These are phyloP conservation scores for Ettlia oleoabundans DNA, from an alignment of 139 green algal species.

Conservation along the genomic window DNA sequence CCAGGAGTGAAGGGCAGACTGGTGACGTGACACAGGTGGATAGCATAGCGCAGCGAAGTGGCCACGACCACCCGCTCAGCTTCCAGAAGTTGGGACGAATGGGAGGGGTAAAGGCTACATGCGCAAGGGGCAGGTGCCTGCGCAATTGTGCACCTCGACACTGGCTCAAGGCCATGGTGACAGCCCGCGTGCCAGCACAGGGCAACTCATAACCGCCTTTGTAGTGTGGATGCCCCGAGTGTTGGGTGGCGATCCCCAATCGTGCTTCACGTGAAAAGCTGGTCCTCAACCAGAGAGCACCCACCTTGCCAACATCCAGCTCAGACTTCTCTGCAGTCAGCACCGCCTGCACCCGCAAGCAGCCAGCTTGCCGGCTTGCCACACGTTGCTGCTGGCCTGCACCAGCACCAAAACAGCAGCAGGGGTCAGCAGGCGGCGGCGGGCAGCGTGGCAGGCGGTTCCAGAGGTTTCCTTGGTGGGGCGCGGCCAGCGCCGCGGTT, in stretches of 20 bases:
- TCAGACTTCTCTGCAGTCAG: constrained; percentile 37
- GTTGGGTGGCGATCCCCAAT: too few species aligned
- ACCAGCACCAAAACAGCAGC: background rate
- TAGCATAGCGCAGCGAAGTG: background rate
- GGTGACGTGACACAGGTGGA: background rate
- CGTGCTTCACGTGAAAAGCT: too few species aligned
- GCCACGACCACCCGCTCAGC: background rate
- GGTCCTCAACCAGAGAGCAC: background rate
- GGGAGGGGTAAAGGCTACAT: too few species aligned
- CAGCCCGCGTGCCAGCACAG: too few species aligned
- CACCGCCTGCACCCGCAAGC: constrained; percentile 38
- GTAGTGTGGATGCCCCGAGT: too few species aligned
- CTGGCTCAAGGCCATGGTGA: too few species aligned
- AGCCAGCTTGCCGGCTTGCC: background rate
- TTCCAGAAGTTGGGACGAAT: too few species aligned
- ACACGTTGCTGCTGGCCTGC: constrained; percentile 22
- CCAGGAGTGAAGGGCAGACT: background rate
- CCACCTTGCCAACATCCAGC: constrained; percentile 34
- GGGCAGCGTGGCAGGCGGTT: background rate
- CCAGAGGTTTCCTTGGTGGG: too few species aligned
- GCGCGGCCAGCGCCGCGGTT: too few species aligned
- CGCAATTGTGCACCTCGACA: too few species aligned
- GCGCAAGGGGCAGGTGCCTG: too few species aligned
- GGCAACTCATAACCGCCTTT: background rate
- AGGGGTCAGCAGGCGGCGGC: too few species aligned